These are phyloP conservation scores for Pleurotus ostreatus DNA, from an alignment of 768 basidiomycete species.

Conservation along the genomic window DNA sequence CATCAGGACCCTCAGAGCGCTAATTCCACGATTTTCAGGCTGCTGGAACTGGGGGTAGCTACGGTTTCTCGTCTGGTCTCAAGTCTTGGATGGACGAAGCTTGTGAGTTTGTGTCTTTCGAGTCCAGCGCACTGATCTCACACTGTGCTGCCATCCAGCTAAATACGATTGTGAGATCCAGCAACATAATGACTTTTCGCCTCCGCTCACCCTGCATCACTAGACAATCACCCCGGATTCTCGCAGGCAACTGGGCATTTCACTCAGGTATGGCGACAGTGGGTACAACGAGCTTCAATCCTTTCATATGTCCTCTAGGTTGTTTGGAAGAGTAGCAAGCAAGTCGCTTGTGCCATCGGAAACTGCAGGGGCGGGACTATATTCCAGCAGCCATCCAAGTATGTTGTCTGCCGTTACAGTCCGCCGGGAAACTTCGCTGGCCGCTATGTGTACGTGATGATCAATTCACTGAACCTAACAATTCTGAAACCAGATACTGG, in stretches of 20 bases:
- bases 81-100: constrained; percentile 25
- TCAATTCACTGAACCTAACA: too few relatives aligned
- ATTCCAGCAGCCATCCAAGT: constrained; percentile 18
- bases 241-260: constrained; percentile 24
- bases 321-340: constrained; percentile 50
- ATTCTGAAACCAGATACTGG: too few relatives aligned
- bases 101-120: constrained; percentile 12
- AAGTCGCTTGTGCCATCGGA: constrained; percentile 43
- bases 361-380: constrained; percentile 29
- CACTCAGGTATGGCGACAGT: constrained; percentile 29
- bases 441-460: constrained; percentile 17
- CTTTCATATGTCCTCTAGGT: too few relatives aligned
- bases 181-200: background rate
- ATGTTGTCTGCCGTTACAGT: constrained; percentile 23
- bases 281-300: too few relatives aligned
- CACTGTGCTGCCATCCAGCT: constrained; percentile 6
- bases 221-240: constrained; percentile 24
- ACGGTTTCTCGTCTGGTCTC: constrained; percentile 16
- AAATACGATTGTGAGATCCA: constrained; percentile 19
- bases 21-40: constrained; percentile 7
- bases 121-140: background rate
- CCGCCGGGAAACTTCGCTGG: constrained; percentile 23
- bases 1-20: background rate
- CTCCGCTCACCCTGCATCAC: background rate
- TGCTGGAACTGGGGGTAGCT: constrained; percentile 13